A percentile compares a stretch with the other conserved stretches of the same genome.
These are phyloP conservation scores for Ascochyta rabiei DNA, from an alignment of 2,329 filamentous ascomycete species.

Conservation along the genomic window DNA sequence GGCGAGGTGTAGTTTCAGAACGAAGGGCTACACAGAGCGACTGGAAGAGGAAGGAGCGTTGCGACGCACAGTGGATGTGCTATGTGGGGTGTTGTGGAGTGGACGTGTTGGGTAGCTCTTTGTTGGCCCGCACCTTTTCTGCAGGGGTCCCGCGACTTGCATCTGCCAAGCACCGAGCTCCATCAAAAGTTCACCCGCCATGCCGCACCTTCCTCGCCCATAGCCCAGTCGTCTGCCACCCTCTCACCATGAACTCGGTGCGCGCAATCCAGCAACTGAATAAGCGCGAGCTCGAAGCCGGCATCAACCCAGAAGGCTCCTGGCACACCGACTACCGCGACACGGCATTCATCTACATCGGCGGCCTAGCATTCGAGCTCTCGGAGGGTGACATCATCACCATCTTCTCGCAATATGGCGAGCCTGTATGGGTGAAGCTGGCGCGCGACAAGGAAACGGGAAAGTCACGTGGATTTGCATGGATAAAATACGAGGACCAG, in stretches of 20 bases:
- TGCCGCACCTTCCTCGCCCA: neutral
- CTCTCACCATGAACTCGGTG: constrained; percentile 82
- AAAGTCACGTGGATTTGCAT: constrained; percentile 92
- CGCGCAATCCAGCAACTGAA: constrained; percentile 92
- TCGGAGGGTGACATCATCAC: constrained; percentile 95
- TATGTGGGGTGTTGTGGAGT: constrained; percentile 26
- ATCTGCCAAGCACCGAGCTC: constrained; percentile 40
- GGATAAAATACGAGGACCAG: constrained; percentile 98
- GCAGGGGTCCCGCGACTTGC: constrained; percentile 32
- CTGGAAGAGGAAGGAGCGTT: constrained; percentile 9
- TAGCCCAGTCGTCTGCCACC: neutral
- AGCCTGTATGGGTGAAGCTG: constrained; percentile 91
- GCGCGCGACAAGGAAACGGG: constrained; percentile 95
- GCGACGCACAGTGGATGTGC: constrained; percentile 19
- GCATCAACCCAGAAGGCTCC: constrained; percentile 82
- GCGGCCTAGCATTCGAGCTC: constrained; percentile 88
- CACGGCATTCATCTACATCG: constrained; percentile 96
- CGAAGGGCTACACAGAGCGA: neutral
- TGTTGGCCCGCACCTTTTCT: constrained; percentile 33
- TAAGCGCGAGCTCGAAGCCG: constrained; percentile 89
- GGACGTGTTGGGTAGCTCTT: constrained; percentile 26
- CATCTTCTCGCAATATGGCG: constrained; percentile 96
- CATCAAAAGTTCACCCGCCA: constrained; percentile 20
- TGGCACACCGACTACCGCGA: constrained; percentile 98
- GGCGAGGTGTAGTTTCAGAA: neutral